Conservation (phyloP, 139 green algal species). For the Ulvella scutata region DNA sequence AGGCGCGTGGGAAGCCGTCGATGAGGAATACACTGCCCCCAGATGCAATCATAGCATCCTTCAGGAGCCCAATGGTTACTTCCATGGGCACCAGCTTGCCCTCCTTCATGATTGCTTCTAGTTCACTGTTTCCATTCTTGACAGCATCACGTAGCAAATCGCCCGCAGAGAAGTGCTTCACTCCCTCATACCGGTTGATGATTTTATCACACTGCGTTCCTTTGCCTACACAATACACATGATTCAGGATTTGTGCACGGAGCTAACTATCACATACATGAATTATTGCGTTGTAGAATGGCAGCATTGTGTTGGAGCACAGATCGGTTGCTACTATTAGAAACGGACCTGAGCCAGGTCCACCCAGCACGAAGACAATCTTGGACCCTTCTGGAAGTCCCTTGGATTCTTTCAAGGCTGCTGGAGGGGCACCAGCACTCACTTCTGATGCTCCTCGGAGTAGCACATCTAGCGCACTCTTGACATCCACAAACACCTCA, state of each 20-base stretch:
- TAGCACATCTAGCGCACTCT: conserved; percentile 3
- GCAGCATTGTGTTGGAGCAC: too few relatives aligned
- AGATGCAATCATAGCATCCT: conserved; percentile 20
- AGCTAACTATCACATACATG: too few relatives aligned
- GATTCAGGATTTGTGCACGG: too few relatives aligned
- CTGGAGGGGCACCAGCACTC: not conserved
- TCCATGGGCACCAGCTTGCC: conserved; percentile 28
- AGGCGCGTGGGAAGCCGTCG: conserved; percentile 21
- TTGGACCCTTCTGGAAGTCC: conserved; percentile 10
- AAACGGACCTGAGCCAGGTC: conserved; percentile 24
- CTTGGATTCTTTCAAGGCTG: not conserved
- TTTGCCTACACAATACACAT: too few relatives aligned
- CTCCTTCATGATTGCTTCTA: conserved; percentile 32
- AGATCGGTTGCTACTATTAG: too few relatives aligned
- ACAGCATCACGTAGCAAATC: conserved; percentile 26
- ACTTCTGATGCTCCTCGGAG: not conserved
- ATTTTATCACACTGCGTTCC: conserved; percentile 28
- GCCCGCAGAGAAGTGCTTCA: conserved; percentile 12
- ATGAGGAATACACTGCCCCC: conserved; percentile 19
- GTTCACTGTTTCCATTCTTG: conserved; percentile 14
- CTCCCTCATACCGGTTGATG: conserved; percentile 19
- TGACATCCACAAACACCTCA: conserved; percentile 12
- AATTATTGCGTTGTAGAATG: too few relatives aligned
- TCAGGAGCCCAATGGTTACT: conserved; percentile 23
- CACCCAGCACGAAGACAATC: conserved; percentile 32